phyloP scores from a whole-genome alignment of 441 rosid genomes.

The Euphorbia schlechtendalii region DNA sequence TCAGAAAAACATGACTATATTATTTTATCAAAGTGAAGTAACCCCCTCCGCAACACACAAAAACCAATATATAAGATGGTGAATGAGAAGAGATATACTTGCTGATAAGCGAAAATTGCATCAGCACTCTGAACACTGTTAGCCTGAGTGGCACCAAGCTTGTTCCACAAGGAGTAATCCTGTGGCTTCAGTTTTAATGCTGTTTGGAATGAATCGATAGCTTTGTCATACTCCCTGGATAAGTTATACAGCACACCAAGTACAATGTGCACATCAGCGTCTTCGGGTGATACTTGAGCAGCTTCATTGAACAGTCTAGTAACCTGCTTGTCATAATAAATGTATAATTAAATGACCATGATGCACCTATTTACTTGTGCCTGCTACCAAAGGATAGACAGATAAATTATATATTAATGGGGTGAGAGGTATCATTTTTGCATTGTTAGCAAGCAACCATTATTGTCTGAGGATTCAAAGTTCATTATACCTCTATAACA shows the following conservation, averaged over 20 bases:
- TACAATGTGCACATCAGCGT: slow-evolving; percentile 90
- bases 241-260: slow-evolving; percentile 89
- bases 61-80: background rate
- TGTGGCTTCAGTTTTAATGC: slow-evolving; percentile 87
- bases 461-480: too few relatives aligned
- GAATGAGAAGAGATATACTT: slow-evolving; percentile 32
- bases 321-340: too few relatives aligned
- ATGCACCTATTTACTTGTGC: too few relatives aligned
- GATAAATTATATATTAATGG: too few relatives aligned
- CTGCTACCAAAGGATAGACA: too few relatives aligned
- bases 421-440: too few relatives aligned
- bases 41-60: background rate
- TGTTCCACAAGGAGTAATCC: slow-evolving; percentile 99
- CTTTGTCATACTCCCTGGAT: slow-evolving; percentile 87
- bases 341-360: too few relatives aligned
- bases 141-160: slow-evolving; percentile 98
- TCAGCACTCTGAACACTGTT: slow-evolving; percentile 97
- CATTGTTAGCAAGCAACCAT: too few relatives aligned
- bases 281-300: slow-evolving; percentile 84
- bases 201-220: slow-evolving; percentile 70
- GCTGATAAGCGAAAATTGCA: slow-evolving; percentile 96
- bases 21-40: background rate
- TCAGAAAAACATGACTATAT: background rate
- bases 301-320: slow-evolving; percentile 82
- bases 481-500: too few relatives aligned